Percentiles rank a stretch among this genome's conserved stretches.
These are phyloP conservation scores for California macrophylla DNA, from an alignment of 441 rosid species.

Conservation along the genomic window DNA sequence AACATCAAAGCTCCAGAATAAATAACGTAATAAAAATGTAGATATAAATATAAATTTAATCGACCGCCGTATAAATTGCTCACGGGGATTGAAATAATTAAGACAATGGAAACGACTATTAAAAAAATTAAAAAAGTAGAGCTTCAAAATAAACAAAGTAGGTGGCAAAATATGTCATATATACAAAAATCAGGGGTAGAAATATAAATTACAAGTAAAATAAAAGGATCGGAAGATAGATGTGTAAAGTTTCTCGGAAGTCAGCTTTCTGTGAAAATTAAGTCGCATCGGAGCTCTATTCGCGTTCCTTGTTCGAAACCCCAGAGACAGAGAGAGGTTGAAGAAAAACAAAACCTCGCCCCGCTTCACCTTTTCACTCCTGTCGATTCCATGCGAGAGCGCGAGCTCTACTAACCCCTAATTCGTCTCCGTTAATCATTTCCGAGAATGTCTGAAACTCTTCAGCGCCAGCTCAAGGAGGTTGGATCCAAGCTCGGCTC, in stretches of 20 bases:
- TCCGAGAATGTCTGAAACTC: constrained; percentile 50
- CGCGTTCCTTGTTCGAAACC: constrained; percentile 13
- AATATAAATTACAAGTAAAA: no score
- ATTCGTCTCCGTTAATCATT: constrained; percentile 5
- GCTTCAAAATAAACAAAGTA: no score
- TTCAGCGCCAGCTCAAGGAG: constrained; percentile 59
- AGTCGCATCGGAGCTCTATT: constrained; percentile 11
- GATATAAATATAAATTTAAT: no score
- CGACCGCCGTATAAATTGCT: no score
- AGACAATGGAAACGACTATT: no score
- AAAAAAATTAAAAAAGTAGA: no score
- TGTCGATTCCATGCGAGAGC: background rate
- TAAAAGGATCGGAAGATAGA: background rate
- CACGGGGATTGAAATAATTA: no score
- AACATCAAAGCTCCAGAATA: no score
- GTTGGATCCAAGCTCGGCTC: constrained; percentile 85
- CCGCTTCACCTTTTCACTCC: background rate
- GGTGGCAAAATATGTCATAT: no score
- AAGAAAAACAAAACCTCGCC: background rate
- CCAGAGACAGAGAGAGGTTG: background rate
- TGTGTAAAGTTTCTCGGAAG: background rate
- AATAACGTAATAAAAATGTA: no score
- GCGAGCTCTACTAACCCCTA: background rate
- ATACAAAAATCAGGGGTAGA: no score
- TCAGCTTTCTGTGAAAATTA: background rate